Evolutionary conservation across 352 stramenopile genomes (phyloP), one percentile per base, ranked within the genome.

Genomic region (Pythium angustatum): DNA sequence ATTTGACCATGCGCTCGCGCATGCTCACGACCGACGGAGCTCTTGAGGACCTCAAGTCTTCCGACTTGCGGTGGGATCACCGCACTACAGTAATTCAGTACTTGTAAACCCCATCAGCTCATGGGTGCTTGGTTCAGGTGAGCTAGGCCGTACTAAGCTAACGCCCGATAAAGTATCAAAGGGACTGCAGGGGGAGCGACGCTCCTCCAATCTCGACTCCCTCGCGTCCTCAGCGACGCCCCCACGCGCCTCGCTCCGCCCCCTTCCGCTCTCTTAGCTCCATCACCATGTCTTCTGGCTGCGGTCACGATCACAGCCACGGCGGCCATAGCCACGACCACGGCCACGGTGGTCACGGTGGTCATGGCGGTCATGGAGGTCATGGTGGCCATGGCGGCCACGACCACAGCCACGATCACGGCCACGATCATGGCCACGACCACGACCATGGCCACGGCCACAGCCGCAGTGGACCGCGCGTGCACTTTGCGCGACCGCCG

Each of bases 381-480:
- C 47, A 54, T 17, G 27, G 27, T 26, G 50, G n/a, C 50, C 50
- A 57, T 36, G 22, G 26, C 22, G 34, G 33, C 51, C 28, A 57
- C 50, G 50, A 57, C 31, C 50, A 57, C 33, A 31, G 50, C 31
- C 50, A 57, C n/a, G 50, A 57, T 33, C 50, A 57, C n/a, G 34
- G 51, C 33, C 51, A 58, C 34, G 51, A 48, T 24, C 51, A 58
- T 19, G 24, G 17, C 22, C 51, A 58, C 24, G 51, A 28, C 12
- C 51, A 58, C 15, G 34, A 28, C 34, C 51, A 58, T 24, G 51
- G 24, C 51, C 33, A 58, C 51, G 33, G 51, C 33, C 48, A 40
- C 15, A 15, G 4, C 5, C 51, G 22, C 19, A 15, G 36, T 11
- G 51, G 51, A 12, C 51, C 51, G 33, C 51, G 51, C 21, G 36